A percentile compares a stretch with the other conserved stretches of the same genome.
These are phyloP conservation scores for Nannochloris sp. DNA, from an alignment of 139 green algal species.

Conservation along the genomic window DNA sequence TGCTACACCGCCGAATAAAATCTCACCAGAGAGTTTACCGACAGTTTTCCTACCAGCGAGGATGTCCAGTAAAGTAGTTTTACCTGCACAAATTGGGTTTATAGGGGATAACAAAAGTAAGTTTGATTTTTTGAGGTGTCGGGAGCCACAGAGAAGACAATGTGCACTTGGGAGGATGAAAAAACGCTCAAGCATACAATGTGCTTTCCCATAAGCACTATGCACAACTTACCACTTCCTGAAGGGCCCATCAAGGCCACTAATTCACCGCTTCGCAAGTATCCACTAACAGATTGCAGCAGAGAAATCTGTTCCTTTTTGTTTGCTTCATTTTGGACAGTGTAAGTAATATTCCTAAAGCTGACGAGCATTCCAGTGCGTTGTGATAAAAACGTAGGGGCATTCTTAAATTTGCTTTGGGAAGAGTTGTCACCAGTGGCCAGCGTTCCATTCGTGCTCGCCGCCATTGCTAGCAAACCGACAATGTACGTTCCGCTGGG, in stretches of 20 bases:
- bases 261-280: slow-evolving; percentile 54
- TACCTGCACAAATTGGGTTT: slow-evolving; percentile 16
- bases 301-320: slow-evolving; percentile 42
- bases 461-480: no score
- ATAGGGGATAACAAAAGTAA: background rate
- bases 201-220: no score
- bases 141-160: background rate
- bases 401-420: no score
- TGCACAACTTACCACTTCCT: background rate
- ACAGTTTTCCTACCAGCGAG: slow-evolving; percentile 52
- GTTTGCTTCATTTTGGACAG: slow-evolving; percentile 41
- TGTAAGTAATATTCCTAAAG: slow-evolving; percentile 44
- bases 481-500: no score
- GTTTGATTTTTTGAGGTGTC: background rate
- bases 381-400: background rate
- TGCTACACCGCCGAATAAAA: slow-evolving; percentile 60
- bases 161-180: background rate
- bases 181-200: no score
- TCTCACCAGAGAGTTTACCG: slow-evolving; percentile 39
- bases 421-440: no score
- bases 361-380: background rate
- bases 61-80: slow-evolving; percentile 42
- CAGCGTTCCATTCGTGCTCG: no score
- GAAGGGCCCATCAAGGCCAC: slow-evolving; percentile 46
- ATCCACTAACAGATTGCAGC: slow-evolving; percentile 52